phyloP scores from a whole-genome alignment of 805 yeast species.

The Cyberlindnera sargentensis region DNA sequence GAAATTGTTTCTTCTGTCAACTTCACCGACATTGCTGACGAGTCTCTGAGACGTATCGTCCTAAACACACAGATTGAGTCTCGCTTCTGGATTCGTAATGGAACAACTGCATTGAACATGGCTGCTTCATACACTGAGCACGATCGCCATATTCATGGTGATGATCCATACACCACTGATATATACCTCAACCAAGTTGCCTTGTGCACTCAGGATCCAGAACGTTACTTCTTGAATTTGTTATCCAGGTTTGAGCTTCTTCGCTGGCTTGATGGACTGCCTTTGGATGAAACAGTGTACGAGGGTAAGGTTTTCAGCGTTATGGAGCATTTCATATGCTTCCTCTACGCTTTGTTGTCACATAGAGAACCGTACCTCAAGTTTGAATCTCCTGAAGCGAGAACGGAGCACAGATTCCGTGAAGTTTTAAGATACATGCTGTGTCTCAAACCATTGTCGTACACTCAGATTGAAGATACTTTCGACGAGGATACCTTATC shows the following conservation, averaged over 20 bases:
- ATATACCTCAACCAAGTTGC: conserved; percentile 61
- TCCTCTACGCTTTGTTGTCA: conserved; percentile 59
- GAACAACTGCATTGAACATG: conserved; percentile 45
- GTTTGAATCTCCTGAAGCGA: conserved; percentile 25
- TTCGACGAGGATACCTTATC: conserved; percentile 32
- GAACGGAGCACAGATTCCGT: conserved; percentile 25
- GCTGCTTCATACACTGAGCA: conserved; percentile 41
- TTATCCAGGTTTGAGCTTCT: conserved; percentile 56
- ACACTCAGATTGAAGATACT: conserved; percentile 39
- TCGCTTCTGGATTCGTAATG: conserved; percentile 74
- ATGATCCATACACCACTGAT: conserved; percentile 60
- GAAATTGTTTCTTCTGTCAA: conserved; percentile 24
- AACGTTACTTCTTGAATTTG: conserved; percentile 48
- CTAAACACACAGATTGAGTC: conserved; percentile 52
- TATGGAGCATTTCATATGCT: conserved; percentile 73
- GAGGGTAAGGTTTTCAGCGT: conserved; percentile 47
- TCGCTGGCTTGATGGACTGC: conserved; percentile 37
- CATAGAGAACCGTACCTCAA: conserved; percentile 60
- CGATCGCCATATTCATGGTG: conserved; percentile 28
- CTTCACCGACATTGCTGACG: conserved; percentile 44
- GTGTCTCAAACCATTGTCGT: conserved; percentile 46
- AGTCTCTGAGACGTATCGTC: conserved; percentile 53
- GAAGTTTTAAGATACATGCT: conserved; percentile 43
- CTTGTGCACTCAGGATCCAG: conserved; percentile 42
- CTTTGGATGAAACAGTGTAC: conserved; percentile 36